Base-by-base conservation (phyloP, 345 rosid genomes). In the Citrus reticulata region DNA sequence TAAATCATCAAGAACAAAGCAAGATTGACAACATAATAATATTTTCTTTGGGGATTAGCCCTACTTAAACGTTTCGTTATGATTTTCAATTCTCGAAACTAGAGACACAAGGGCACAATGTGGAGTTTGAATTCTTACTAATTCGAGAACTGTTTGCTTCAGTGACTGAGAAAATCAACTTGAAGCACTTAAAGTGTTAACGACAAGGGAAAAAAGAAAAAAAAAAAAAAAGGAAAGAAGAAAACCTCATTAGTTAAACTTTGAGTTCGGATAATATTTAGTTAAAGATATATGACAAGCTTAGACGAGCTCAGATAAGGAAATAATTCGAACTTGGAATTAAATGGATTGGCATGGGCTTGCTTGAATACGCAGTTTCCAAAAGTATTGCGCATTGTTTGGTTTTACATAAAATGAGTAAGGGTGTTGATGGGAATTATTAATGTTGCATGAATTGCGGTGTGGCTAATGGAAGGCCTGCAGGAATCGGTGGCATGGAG, bases 381-480 rank as follows among this genome's bases (percentile, higher is more conserved):
- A 42, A 17, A 22, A 34, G 64, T 5, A 4, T 34, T 72, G 40
- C 46, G 63, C 30, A 13, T 78, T 39, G 13, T 40, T 2, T 40
- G 9, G 17, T 14, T 25, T 69, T 2, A 1, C 0, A n/a, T 35
- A 30, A 7, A 14, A 14, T 14, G 19, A 14, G 55, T 3, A 14
- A 49, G 5, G 20, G 2, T 49, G 55, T 8, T 5, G 67, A 11
- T 25, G 59, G 59, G 30, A 19, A 46, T 34, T 54, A 55, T 37
- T 62, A 29, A 27, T 58, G 42, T 58, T 66, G 59, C 71, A 9
- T 59, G 34, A 76, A 49, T 59, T 19, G 35, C 79, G 81, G 67
- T 77, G 16, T 1, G 30, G 69, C 79, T 51, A 22, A 68, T 74
- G 75, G 25, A 72, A 66, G 82, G 81, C 80, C 79, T 74, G 87